A percentile compares a stretch with the other conserved stretches of the same genome.
Evolutionary conservation across 2,329 filamentous ascomycete genomes (phyloP).

Genomic region (Colletotrichum trifolii): DNA sequence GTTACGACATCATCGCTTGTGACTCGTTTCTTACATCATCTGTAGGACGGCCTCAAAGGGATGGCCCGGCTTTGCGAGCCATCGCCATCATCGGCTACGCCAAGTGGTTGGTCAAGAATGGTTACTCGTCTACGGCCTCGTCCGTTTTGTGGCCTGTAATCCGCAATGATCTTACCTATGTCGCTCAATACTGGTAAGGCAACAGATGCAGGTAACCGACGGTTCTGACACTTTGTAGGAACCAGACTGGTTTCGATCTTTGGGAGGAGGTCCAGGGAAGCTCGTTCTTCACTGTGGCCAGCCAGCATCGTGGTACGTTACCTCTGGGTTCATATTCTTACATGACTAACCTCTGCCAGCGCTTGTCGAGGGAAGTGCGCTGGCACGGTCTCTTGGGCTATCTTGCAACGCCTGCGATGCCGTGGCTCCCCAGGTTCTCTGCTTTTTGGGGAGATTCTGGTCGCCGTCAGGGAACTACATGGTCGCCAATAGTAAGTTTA

Average conservation of each 20-base stretch:
- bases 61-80: slow-evolving; percentile 81
- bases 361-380: slow-evolving; percentile 72
- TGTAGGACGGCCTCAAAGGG: slow-evolving; percentile 77
- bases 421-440: slow-evolving; percentile 77
- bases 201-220: background rate
- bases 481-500: slow-evolving; percentile 70
- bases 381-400: slow-evolving; percentile 73
- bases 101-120: slow-evolving; percentile 76
- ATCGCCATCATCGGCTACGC: slow-evolving; percentile 79
- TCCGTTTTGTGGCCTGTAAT: slow-evolving; percentile 78
- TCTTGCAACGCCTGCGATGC: slow-evolving; percentile 69
- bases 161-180: slow-evolving; percentile 80
- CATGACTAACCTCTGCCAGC: slow-evolving; percentile 47
- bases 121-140: slow-evolving; percentile 66
- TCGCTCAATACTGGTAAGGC: slow-evolving; percentile 74
- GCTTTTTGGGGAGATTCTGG: slow-evolving; percentile 83
- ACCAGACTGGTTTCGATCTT: slow-evolving; percentile 75
- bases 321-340: background rate
- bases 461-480: slow-evolving; percentile 65
- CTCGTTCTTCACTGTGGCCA: slow-evolving; percentile 82
- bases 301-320: slow-evolving; percentile 72
- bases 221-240: slow-evolving; percentile 48
- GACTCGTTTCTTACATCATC: slow-evolving; percentile 18
- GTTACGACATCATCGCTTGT: slow-evolving; percentile 9
- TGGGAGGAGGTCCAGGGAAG: slow-evolving; percentile 85